A percentile compares a stretch with the other conserved stretches of the same genome.
Evolutionary conservation across 495 filamentous ascomycete species (phyloP).

Genomic region (Tuber indicum): DNA sequence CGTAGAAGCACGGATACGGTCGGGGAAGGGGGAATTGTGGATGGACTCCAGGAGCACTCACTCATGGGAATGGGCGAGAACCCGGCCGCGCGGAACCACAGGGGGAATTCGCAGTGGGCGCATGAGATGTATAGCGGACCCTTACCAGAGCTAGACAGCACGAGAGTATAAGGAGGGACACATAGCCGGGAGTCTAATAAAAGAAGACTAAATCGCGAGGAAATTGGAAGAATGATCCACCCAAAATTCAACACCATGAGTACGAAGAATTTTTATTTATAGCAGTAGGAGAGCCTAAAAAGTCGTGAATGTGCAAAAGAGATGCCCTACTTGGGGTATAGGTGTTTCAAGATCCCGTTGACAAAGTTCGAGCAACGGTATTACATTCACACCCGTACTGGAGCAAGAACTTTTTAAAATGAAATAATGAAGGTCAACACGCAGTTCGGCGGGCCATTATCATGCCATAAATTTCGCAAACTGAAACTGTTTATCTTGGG

Average conservation of each 20-base stretch:
- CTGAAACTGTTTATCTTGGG: too few relatives aligned
- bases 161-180: neutral
- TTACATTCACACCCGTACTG: too few relatives aligned
- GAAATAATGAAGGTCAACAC: too few relatives aligned
- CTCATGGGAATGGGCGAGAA: neutral
- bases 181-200: neutral
- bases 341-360: too few relatives aligned
- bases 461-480: too few relatives aligned
- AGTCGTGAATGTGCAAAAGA: too few relatives aligned
- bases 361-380: too few relatives aligned
- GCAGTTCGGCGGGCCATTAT: too few relatives aligned
- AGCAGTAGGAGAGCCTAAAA: too few relatives aligned
- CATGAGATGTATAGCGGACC: neutral
- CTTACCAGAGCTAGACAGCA: neutral
- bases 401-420: too few relatives aligned
- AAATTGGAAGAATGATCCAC: neutral
- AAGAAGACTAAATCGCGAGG: neutral
- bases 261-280: neutral
- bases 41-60: neutral
- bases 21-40: neutral
- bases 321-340: too few relatives aligned
- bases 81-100: neutral
- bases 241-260: neutral
- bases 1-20: conserved; percentile 7
- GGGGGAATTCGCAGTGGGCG: neutral